Percentiles rank a stretch among this genome's conserved stretches.
Conservation (phyloP, 2,329 filamentous ascomycete species). For the Xylaria sp. region DNA sequence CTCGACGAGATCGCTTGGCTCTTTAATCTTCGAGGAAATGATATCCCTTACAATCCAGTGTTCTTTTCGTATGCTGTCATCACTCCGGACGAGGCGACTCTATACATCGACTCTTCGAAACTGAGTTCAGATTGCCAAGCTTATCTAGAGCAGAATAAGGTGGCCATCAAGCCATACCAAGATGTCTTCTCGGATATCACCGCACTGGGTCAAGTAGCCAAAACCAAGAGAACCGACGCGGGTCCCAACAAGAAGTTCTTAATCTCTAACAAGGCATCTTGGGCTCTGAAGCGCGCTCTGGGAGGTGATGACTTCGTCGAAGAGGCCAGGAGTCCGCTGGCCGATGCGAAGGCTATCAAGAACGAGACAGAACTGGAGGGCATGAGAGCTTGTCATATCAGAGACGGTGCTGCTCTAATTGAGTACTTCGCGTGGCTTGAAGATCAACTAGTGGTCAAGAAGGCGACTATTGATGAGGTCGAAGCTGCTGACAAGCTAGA, state of each 20-base stretch:
- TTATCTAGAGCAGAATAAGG: constrained; percentile 75
- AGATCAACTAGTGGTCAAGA: constrained; percentile 81
- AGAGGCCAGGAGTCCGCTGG: constrained; percentile 86
- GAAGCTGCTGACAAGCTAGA: constrained; percentile 92
- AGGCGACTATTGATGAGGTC: constrained; percentile 83
- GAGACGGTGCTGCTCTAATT: constrained; percentile 89
- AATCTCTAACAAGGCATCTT: constrained; percentile 89
- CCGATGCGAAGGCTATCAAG: constrained; percentile 93
- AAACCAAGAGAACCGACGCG: constrained; percentile 48
- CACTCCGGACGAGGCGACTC: constrained; percentile 77
- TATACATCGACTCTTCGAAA: constrained; percentile 88
- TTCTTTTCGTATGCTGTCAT: constrained; percentile 97
- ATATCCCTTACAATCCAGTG: constrained; percentile 97
- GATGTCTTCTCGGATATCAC: constrained; percentile 83
- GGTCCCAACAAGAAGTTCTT: constrained; percentile 73
- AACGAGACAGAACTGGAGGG: constrained; percentile 89
- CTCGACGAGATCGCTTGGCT: constrained; percentile 98
- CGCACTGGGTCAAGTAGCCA: constrained; percentile 63
- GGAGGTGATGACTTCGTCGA: constrained; percentile 89
- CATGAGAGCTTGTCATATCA: constrained; percentile 93
- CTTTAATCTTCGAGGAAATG: constrained; percentile 94
- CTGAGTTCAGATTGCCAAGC: constrained; percentile 73
- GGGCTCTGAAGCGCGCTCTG: constrained; percentile 87
- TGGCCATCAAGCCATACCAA: constrained; percentile 84
- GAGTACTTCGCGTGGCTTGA: constrained; percentile 98